Evolutionary conservation across 495 filamentous ascomycete genomes (phyloP).

Genomic region (Margaritispora aquatica): DNA sequence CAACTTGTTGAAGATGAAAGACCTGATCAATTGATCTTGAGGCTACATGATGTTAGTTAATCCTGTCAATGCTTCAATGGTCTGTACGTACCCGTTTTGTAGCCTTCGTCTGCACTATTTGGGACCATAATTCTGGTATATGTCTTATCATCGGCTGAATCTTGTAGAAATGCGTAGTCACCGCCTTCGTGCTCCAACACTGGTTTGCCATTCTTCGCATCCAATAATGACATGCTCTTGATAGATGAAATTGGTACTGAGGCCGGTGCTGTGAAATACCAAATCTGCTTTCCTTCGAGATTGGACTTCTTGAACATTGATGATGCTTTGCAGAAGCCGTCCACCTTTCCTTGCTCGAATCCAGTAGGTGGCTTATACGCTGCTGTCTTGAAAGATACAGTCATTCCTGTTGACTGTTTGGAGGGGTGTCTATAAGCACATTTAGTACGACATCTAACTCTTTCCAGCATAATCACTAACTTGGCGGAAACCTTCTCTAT

Average conservation of each 20-base stretch:
- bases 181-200: slow-evolving; percentile 31
- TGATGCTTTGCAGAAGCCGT: neutral
- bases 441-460: neutral
- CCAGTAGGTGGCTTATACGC: slow-evolving; percentile 32
- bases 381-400: slow-evolving; percentile 20
- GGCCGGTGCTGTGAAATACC: slow-evolving; percentile 48
- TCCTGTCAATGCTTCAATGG: slow-evolving; percentile 30
- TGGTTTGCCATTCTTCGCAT: slow-evolving; percentile 26
- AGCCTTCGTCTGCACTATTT: slow-evolving; percentile 26
- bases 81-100: slow-evolving; percentile 28
- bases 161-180: slow-evolving; percentile 42
- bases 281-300: slow-evolving; percentile 44
- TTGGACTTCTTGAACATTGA: slow-evolving; percentile 19
- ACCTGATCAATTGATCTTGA: slow-evolving; percentile 28
- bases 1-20: slow-evolving; percentile 41
- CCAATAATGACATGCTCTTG: slow-evolving; percentile 31
- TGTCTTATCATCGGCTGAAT: slow-evolving; percentile 11
- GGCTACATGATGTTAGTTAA: slow-evolving; percentile 28
- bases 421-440: neutral
- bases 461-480: neutral
- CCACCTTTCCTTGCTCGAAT: slow-evolving; percentile 26
- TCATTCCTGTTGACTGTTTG: neutral
- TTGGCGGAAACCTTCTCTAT: slow-evolving; percentile 19
- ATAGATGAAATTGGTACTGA: slow-evolving; percentile 37
- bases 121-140: slow-evolving; percentile 21